phyloP scores from a whole-genome alignment of 441 rosid species.

The Euphorbia schlechtendalii region DNA sequence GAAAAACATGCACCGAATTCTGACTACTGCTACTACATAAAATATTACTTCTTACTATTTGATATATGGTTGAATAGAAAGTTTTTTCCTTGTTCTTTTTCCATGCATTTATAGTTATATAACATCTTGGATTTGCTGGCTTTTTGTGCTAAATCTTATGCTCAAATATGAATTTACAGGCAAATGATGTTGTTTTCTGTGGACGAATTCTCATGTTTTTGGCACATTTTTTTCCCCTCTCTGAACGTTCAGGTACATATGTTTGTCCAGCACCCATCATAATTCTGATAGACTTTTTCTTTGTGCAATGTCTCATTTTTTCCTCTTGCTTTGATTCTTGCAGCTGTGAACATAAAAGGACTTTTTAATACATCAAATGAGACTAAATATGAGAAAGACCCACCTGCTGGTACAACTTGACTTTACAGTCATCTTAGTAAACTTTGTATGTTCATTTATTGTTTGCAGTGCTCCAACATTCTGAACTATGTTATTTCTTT shows the following conservation, averaged over 20 bases:
- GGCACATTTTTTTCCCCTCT: slow-evolving; percentile 91
- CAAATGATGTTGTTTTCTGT: slow-evolving; percentile 93
- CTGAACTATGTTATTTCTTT: slow-evolving; percentile 17
- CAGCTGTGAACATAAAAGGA: slow-evolving; percentile 98
- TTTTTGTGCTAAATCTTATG: slow-evolving; percentile 7
- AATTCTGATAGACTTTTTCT: slow-evolving; percentile 4
- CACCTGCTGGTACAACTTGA: slow-evolving; percentile 58
- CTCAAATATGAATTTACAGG: slow-evolving; percentile 39
- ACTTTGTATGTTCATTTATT: slow-evolving; percentile 16
- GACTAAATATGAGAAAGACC: slow-evolving; percentile 89
- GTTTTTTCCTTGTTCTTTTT: no score
- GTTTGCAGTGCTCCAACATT: slow-evolving; percentile 1
- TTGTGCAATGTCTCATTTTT: slow-evolving; percentile 18
- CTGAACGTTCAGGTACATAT: slow-evolving; percentile 85
- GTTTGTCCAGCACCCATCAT: slow-evolving; percentile 14
- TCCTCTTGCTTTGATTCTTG: slow-evolving; percentile 19
- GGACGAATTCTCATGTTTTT: slow-evolving; percentile 95
- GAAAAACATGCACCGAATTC: no score
- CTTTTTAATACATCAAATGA: slow-evolving; percentile 95
- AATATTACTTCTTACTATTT: no score
- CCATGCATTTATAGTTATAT: no score
- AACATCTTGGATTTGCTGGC: no score
- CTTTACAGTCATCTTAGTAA: slow-evolving; percentile 8
- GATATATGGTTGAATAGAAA: no score
- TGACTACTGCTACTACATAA: no score